Percentiles rank a stretch among this genome's conserved stretches.
Conservation (phyloP, 202 grass and related monocot species). For the Digitaria exilis region DNA sequence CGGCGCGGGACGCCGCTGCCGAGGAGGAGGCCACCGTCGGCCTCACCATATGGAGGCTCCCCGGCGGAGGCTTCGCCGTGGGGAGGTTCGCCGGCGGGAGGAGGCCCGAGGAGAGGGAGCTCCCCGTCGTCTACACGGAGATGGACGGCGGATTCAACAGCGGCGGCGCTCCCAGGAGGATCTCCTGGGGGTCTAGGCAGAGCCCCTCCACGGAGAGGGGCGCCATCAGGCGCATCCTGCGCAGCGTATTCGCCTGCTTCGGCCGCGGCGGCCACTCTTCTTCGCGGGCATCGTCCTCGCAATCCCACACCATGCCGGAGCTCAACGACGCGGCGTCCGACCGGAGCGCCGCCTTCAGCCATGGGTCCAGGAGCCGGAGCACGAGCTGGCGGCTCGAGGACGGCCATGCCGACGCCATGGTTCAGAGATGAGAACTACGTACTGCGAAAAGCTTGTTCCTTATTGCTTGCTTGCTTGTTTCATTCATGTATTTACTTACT, state of each 20-base stretch:
- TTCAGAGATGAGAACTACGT: conserved; percentile 32
- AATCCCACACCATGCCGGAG: conserved; percentile 32
- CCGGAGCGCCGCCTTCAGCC: conserved; percentile 30
- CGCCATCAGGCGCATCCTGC: conserved; percentile 39
- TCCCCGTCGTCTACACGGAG: conserved; percentile 88
- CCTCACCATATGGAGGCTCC: conserved; percentile 91
- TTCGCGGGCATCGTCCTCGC: background rate
- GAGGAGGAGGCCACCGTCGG: conserved; percentile 66
- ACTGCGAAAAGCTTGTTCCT: background rate
- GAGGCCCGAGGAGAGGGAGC: conserved; percentile 77
- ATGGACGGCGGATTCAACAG: conserved; percentile 85
- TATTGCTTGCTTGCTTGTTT: conserved; percentile 32
- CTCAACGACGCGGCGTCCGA: conserved; percentile 17
- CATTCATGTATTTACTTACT: conserved; percentile 53
- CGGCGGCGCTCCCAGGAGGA: conserved; percentile 58
- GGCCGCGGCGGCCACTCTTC: background rate
- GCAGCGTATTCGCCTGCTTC: conserved; percentile 64
- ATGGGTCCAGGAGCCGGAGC: conserved; percentile 52
- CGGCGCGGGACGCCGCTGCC: background rate
- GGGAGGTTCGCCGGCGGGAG: conserved; percentile 75
- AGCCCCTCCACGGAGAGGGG: conserved; percentile 56
- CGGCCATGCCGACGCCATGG: conserved; percentile 38
- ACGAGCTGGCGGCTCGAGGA: conserved; percentile 58
- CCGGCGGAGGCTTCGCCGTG: conserved; percentile 66
- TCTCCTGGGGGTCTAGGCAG: conserved; percentile 65